Base-by-base conservation (phyloP, 2,329 filamentous ascomycete species). In the Venturia oleaginea region DNA sequence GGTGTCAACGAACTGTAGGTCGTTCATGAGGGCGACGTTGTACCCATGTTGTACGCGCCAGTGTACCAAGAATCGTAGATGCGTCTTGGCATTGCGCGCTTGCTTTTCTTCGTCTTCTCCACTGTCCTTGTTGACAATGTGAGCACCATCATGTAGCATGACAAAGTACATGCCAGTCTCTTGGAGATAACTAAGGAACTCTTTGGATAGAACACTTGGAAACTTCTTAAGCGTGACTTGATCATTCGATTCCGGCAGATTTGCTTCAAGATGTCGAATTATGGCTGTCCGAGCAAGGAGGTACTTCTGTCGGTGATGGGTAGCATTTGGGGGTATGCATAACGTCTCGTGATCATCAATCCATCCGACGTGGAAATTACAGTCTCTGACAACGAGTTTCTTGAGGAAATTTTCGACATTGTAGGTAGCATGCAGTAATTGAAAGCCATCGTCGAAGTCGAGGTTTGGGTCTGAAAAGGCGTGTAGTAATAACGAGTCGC, bases 321-420 rank as follows among this genome's bases (percentile, higher is more conserved):
- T 61, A 32, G 73, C 65, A 4, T 74, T 72, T 8, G 72, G 69
- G 4, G 87, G 85, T 17, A 87, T 73, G 69, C 84, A 88, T 13
- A 86, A 75, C 5, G 77, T 71, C 67, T 80, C 74, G 64, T 86
- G 78, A 64, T 80, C 75, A 30, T 84, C 78, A 69, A 92, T 89
- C 76, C 90, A 92, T 19, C 86, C 76, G 66, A 92, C 73, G 67
- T 91, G 83, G 69, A 91, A 92, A 65, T 86, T 84, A 72, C 88
- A 91, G 63, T 86, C 85, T 61, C 87, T 80, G 64, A 81, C 80
- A 51, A 79, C 76, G 19, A 92, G 79, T 64, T 84, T 80, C 51
- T 77, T 73, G 1, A 92, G 78, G 67, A 91, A 86, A 8, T 76
- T 78, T 72, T 92, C 89, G 0, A 91, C 83, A 1, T 84, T 81